Conservation (phyloP, 176 grass and related monocot species). For the Rhynchospora breviuscula region DNA sequence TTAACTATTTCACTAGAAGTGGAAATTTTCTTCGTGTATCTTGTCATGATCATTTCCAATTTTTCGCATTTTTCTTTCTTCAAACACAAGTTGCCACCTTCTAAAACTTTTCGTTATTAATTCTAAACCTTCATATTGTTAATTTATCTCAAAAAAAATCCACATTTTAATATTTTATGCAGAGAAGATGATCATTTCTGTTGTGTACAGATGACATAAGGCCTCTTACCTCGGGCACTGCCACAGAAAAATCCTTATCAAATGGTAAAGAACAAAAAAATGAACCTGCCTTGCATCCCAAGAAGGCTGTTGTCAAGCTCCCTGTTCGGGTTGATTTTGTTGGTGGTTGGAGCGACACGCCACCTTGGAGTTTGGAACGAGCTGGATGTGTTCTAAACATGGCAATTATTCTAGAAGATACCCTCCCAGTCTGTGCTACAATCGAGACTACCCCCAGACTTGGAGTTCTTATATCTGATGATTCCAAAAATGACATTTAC, state of each 20-base stretch:
- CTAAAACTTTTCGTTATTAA: background rate
- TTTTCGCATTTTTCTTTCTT: background rate
- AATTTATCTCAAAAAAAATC: background rate
- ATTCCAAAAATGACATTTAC: slow-evolving; percentile 42
- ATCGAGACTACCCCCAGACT: slow-evolving; percentile 48
- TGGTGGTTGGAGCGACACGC: slow-evolving; percentile 97
- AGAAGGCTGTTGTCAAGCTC: slow-evolving; percentile 56
- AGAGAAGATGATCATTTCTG: slow-evolving; percentile 8
- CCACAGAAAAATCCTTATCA: slow-evolving; percentile 22
- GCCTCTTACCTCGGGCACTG: slow-evolving; percentile 26
- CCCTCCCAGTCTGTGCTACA: slow-evolving; percentile 53
- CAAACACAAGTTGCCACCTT: background rate
- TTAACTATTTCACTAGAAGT: background rate
- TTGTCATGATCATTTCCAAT: background rate
- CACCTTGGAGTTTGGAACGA: slow-evolving; percentile 93
- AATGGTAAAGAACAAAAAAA: slow-evolving; percentile 14
- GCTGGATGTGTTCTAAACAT: slow-evolving; percentile 96
- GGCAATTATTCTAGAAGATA: slow-evolving; percentile 74
- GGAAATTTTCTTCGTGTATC: background rate
- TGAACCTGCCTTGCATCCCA: slow-evolving; percentile 27
- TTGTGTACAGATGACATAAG: slow-evolving; percentile 20
- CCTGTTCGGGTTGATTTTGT: slow-evolving; percentile 89
- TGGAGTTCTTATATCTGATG: slow-evolving; percentile 62
- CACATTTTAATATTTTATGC: background rate
- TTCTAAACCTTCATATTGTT: background rate